Base-by-base conservation (phyloP, 441 rosid genomes). In the Populus trichocarpa region DNA sequence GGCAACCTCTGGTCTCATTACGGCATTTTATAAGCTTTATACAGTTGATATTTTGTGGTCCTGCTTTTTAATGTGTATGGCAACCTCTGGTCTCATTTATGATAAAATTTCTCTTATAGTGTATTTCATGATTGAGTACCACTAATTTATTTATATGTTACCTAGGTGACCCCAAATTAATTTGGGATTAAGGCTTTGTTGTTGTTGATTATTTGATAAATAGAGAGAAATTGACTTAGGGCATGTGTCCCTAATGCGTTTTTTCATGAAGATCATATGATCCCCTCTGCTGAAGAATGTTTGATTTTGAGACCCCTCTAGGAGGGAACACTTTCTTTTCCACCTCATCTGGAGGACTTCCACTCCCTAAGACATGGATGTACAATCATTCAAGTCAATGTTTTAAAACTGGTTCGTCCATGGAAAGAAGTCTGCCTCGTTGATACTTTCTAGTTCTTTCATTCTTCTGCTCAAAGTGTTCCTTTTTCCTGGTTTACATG, bases 21-120 rank as follows among this genome's bases (percentile, higher is more conserved):
- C 8, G 35, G 78, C 14, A 20, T 32, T 25, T 18, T 75, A 33
- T 61, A 67, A 18, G 20, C 57, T 50, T 14, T 50, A 50, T 50
- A 50, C 57, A 50, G 18, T 50, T 50, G 57, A 50, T 50, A 14
- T 50, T 32, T 63, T 65, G 28, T 26, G 25, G 64, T 74, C 74
- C 30, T 53, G 22, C 14, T 69, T 70, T 18, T 14, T 9, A 14
- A 28, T 33, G 18, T 74, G 66, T 11, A 36, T 65, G 59, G 22
- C 63, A 65, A 35, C 2, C 33, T 61, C 7, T 63, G 42, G 33
- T 63, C 18, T 71, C 25, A 53, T 25, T 13, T 8, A 13, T 22
- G 11, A 38, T 10, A 26, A 38, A 42, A 5, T 53, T 22, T 38
- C 11, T 14, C 25, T 25, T 96, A 78, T 16, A 14, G 57, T 50